Base-by-base conservation (phyloP, 2,329 filamentous ascomycete genomes). In the Curvularia lunata region DNA sequence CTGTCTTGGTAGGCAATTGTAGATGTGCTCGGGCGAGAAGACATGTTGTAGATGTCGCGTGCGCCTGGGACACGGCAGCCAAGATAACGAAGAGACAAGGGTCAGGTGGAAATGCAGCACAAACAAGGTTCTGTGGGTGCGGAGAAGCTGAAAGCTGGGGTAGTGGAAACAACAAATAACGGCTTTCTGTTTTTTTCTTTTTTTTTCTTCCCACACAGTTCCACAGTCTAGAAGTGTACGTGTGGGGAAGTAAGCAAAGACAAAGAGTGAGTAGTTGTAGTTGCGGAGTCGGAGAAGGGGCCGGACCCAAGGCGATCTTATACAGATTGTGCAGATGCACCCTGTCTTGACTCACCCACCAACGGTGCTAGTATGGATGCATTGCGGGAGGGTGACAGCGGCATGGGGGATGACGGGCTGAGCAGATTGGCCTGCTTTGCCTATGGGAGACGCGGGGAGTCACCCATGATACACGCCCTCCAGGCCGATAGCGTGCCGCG, bases 261-360 rank as follows among this genome's bases (percentile, higher is more conserved):
- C 40, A 48, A 54, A 43, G 30, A 27, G 27, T 4, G 27, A 37
- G 46, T 37, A 37, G 32, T 10, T 27, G 57, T 37, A 28, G 25
- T 46, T 46, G n/a, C 27, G 52, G 27, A 19, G 30, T 40, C 27
- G 41, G 34, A 32, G 18, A 56, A 40, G 27, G 47, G 43, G 41
- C 52, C 52, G 60, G 54, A 19, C 48, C 21, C 43, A 52, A 37
- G 49, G 37, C 42, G 41, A 34, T 57, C 64, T 71, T 70, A 68
- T 71, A 69, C 52, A 58, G 51, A 9, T 38, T 47, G 37, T 40
- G 49, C 43, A 34, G 40, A 49, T 30, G 37, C 38, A 41, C 49
- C 51, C 49, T 50, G 50, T 30, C 34, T 65, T 71, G 67, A 70
- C 64, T 70, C 68, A 71, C 62, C 53, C 48, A n/a, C 32, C 13